Evolutionary conservation across 1,139 yeast species (phyloP).

Genomic region (Suhomyces guaymorum): DNA sequence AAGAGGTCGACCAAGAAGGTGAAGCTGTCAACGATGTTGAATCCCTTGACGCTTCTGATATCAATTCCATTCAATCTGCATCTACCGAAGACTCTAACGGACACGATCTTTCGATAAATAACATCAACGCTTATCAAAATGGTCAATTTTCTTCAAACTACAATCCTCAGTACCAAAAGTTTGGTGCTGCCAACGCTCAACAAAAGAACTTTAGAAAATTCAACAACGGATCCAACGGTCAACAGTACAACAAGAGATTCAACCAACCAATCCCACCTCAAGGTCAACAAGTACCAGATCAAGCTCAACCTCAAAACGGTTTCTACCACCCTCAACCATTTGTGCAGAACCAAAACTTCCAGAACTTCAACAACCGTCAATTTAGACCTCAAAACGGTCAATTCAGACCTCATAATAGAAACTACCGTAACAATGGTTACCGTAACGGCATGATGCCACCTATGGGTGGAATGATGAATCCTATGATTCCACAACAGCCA

Average conservation of each 20-base stretch:
- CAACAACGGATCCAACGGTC: constrained; percentile 15
- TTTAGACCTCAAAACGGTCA: constrained; percentile 24
- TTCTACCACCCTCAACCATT: constrained; percentile 31
- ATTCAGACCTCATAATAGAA: constrained; percentile 24
- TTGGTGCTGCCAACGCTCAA: constrained; percentile 11
- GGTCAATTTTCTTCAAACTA: constrained; percentile 12
- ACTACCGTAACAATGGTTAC: constrained; percentile 16
- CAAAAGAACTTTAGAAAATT: constrained; percentile 26
- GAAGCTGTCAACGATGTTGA: constrained; percentile 1
- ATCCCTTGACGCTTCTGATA: neutral
- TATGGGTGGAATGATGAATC: constrained; percentile 13
- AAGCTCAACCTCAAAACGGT: constrained; percentile 24
- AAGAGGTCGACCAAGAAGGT: constrained; percentile 2
- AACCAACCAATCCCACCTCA: constrained; percentile 15
- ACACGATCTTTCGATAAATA: constrained; percentile 8
- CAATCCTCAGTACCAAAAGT: constrained; percentile 17
- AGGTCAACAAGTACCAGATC: constrained; percentile 20
- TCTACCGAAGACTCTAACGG: constrained; percentile 11
- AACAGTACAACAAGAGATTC: constrained; percentile 22
- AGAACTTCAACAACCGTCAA: constrained; percentile 22
- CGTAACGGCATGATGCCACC: constrained; percentile 21
- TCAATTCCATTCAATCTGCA: constrained; percentile 8
- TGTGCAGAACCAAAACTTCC: constrained; percentile 24
- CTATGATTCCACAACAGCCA: constrained; percentile 23
- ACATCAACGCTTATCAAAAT: constrained; percentile 4